A percentile compares a stretch with the other conserved stretches of the same genome.
Conservation (phyloP, 306 rosid species). For the Gastrolobium villosum region DNA sequence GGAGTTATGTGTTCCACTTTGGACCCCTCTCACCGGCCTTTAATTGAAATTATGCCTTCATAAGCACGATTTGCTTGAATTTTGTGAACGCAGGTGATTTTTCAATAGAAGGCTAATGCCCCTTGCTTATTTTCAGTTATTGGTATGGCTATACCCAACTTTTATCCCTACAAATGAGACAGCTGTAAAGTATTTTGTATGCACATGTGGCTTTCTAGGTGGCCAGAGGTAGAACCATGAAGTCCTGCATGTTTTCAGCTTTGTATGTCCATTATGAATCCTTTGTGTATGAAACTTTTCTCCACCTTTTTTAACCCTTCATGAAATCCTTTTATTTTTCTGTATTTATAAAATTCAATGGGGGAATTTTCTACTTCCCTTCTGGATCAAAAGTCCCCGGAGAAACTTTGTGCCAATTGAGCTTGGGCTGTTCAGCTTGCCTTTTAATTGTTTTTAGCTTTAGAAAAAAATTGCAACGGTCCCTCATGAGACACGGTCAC, state of each 20-base stretch:
- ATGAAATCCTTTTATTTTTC: not conserved
- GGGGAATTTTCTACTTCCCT: constrained; percentile 9
- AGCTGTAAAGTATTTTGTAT: constrained; percentile 48
- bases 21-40: constrained; percentile 35
- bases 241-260: constrained; percentile 27
- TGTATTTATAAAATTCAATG: not conserved
- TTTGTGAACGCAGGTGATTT: constrained; percentile 40
- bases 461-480: not conserved
- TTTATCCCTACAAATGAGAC: constrained; percentile 40
- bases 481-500: not conserved
- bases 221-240: constrained; percentile 18
- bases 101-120: constrained; percentile 42
- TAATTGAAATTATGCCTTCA: constrained; percentile 44
- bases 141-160: constrained; percentile 48
- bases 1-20: constrained; percentile 44
- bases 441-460: not conserved
- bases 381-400: not conserved
- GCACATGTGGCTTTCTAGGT: constrained; percentile 49
- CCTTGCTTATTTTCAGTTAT: constrained; percentile 45
- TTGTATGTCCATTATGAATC: constrained; percentile 39
- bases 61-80: constrained; percentile 42
- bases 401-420: not conserved
- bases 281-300: constrained; percentile 21
- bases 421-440: not conserved
- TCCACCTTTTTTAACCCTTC: not conserved